These are phyloP conservation scores for Eucalyptus tenuipes DNA, from an alignment of 345 rosid species.

Conservation along the genomic window DNA sequence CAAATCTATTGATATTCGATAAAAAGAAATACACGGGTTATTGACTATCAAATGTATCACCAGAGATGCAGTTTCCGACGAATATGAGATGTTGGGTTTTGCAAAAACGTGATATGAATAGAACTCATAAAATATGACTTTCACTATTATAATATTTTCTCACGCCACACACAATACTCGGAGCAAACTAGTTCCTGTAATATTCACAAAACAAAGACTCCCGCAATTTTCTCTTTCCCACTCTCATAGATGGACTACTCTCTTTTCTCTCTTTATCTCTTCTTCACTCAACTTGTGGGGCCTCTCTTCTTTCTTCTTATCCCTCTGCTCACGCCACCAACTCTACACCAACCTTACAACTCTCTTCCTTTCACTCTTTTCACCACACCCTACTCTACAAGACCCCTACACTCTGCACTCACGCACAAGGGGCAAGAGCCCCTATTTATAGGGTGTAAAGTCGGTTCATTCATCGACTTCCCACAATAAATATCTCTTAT, in stretches of 20 bases:
- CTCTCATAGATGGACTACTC: not conserved
- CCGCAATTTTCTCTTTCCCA: not conserved
- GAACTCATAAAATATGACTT: not conserved
- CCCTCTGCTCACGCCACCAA: too few species aligned
- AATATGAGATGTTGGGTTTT: not conserved
- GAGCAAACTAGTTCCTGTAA: not conserved
- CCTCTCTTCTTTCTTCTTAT: too few species aligned
- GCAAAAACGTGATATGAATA: not conserved
- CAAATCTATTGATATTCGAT: not conserved
- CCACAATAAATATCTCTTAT: too few species aligned
- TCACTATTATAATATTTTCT: too few species aligned
- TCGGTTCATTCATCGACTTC: too few species aligned
- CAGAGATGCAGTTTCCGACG: slow-evolving; percentile 34
- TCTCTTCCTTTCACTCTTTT: too few species aligned
- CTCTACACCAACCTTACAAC: too few species aligned
- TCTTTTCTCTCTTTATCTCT: not conserved
- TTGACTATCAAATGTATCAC: slow-evolving; percentile 17
- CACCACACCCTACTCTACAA: too few species aligned
- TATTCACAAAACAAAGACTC: not conserved
- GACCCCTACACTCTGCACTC: too few species aligned
- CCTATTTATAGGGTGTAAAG: too few species aligned
- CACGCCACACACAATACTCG: not conserved
- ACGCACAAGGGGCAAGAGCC: too few species aligned
- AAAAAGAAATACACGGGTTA: not conserved
- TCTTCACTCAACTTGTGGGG: too few species aligned